phyloP scores from a whole-genome alignment of 257 asterid genomes.

The Thymus mandschuricus region DNA sequence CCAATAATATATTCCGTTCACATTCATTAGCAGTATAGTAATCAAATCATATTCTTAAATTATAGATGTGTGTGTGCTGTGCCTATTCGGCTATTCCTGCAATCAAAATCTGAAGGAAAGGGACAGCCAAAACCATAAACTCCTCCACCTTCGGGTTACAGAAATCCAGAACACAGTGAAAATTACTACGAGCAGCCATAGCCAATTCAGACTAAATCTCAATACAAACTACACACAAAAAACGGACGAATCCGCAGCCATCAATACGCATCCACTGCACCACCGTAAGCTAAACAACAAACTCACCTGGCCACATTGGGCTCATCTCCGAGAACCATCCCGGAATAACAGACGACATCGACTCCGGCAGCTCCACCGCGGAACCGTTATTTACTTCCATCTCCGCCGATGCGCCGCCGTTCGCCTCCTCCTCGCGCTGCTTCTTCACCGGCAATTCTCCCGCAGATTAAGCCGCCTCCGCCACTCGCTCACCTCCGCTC shows the following conservation, averaged over 20 bases:
- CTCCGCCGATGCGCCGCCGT: conserved; percentile 42
- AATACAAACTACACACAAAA: not conserved
- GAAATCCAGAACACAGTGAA: conserved; percentile 4
- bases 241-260: conserved; percentile 16
- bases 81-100: not conserved
- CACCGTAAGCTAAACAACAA: not conserved
- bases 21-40: not conserved
- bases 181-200: not conserved
- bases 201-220: not conserved
- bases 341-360: conserved; percentile 70
- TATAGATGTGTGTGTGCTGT: not conserved
- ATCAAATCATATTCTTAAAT: conserved; percentile 1
- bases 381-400: conserved; percentile 53
- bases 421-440: conserved; percentile 34
- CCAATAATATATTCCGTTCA: conserved; percentile 10
- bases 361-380: conserved; percentile 37
- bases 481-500: conserved; percentile 9
- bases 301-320: conserved; percentile 96
- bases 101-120: conserved; percentile 11
- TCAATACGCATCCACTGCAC: not conserved
- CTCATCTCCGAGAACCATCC: conserved; percentile 98
- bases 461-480: conserved; percentile 33
- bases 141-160: not conserved
- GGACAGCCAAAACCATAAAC: not conserved
- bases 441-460: conserved; percentile 43